These are phyloP conservation scores for Suhomyces pyralidae DNA, from an alignment of 805 yeast genomes.

Conservation along the genomic window DNA sequence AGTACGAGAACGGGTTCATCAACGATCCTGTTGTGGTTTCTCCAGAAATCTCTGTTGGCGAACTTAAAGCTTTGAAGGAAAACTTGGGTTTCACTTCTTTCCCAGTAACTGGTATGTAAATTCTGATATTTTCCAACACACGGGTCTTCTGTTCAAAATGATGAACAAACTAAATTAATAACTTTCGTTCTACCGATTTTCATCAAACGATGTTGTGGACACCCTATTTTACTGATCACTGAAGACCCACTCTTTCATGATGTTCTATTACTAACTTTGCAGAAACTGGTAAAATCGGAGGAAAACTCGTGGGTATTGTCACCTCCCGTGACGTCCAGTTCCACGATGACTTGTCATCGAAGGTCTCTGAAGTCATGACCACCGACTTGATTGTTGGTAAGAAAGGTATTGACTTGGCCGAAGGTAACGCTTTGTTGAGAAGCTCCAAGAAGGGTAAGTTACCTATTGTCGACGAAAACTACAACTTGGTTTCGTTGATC, in stretches of 20 bases:
- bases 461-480: conserved; percentile 79
- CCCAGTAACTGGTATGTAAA: conserved; percentile 97
- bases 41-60: conserved; percentile 74
- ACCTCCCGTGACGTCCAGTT: conserved; percentile 97
- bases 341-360: conserved; percentile 65
- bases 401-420: conserved; percentile 73
- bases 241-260: background rate
- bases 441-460: conserved; percentile 95
- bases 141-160: conserved; percentile 26
- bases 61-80: conserved; percentile 68
- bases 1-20: conserved; percentile 96
- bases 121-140: background rate
- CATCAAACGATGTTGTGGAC: conserved; percentile 98
- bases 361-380: conserved; percentile 84
- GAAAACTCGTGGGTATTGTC: conserved; percentile 90
- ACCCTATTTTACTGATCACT: conserved; percentile 29
- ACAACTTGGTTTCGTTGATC: conserved; percentile 79
- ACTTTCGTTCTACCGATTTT: conserved; percentile 99
- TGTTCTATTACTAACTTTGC: conserved; percentile 28
- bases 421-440: conserved; percentile 90
- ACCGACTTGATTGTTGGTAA: conserved; percentile 79
- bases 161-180: conserved; percentile 57
- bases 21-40: conserved; percentile 86
- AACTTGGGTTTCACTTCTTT: conserved; percentile 90
- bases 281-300: conserved; percentile 85